Base-by-base conservation (phyloP, 306 rosid species). In the Hippophae rhamnoides region DNA sequence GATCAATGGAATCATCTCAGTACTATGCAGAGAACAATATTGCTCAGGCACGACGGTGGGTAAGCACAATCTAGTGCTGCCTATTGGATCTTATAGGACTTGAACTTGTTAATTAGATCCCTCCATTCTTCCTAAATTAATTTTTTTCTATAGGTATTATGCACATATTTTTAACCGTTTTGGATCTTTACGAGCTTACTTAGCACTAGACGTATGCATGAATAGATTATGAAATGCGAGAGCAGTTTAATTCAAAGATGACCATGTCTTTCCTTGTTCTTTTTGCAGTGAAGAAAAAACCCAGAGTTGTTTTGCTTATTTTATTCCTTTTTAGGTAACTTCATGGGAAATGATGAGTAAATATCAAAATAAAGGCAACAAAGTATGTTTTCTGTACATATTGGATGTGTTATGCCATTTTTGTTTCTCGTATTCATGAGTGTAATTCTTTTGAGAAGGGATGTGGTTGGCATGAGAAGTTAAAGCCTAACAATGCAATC, bases 31-130 rank as follows among this genome's bases (percentile, higher is more conserved):
- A 84, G 71, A 92, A 88, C 67, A 69, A 84, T 73, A 47, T 92
- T 78, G 77, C 61, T 63, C 52, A 56, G 74, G 99, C 99, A 76
- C 85, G 90, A 88, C 90, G 99, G 99, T 92, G 95, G 99, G 99
- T 86, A 92, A 92, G 99, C 94, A 88, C 83, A 69, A 64, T 72
- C 52, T 58, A 47, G 67, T 76, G 51, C 66, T 52, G 77, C 78
- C 66, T 72, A 51, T 65, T 78, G 74, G 40, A 43, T 63, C 73
- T 46, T 53, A 61, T 69, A 59, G 52, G 71, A 68, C 41, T 23
- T 13, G 13, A 5, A 56, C 14, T 38, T 38, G 7, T 42, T 12
- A 38, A 31, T 43, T 13, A 40, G 49, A 64, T 66, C 60, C 68
- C 59, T 52, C 44, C 23, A 7, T 65, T 13, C 26, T 38, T 43